Conservation (phyloP, 495 filamentous ascomycete species). For the Penicillium cataractarum region DNA sequence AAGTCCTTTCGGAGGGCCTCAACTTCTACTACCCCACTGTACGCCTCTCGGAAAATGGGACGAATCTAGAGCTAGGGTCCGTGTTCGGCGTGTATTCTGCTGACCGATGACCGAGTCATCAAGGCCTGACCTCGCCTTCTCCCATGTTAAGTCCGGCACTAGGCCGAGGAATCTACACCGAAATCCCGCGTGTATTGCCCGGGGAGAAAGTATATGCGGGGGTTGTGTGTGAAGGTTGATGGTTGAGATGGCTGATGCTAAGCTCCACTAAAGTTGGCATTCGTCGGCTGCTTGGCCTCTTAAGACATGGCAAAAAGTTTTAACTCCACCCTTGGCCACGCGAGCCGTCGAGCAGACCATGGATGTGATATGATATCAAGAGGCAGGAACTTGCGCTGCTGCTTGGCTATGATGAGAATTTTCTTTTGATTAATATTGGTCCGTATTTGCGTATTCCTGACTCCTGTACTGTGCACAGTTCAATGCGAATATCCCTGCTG, state of each 20-base stretch:
- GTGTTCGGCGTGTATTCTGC: not conserved
- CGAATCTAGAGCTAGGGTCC: not conserved
- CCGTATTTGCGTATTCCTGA: not conserved
- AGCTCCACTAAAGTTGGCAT: constrained; percentile 1
- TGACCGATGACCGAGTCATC: constrained; percentile 2
- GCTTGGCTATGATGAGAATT: not conserved
- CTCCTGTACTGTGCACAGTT: too few species aligned
- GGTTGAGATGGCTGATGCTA: constrained; percentile 2
- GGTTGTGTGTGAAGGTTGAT: not conserved
- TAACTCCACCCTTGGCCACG: not conserved
- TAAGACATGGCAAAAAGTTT: not conserved
- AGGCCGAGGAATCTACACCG: not conserved
- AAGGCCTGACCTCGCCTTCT: not conserved
- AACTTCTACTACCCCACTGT: not conserved
- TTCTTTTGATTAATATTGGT: too few species aligned
- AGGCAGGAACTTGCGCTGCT: not conserved
- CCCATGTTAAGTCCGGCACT: not conserved
- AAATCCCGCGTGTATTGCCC: not conserved
- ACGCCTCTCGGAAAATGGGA: not conserved
- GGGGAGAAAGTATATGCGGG: constrained; percentile 5
- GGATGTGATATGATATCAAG: not conserved
- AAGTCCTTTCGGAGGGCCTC: not conserved
- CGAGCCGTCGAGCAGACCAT: not conserved
- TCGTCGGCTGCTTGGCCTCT: not conserved
- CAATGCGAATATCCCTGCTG: not conserved